A percentile compares a stretch with the other conserved stretches of the same genome.
phyloP scores from a whole-genome alignment of 1,139 yeast genomes.

The Suhomyces bribrorum region DNA sequence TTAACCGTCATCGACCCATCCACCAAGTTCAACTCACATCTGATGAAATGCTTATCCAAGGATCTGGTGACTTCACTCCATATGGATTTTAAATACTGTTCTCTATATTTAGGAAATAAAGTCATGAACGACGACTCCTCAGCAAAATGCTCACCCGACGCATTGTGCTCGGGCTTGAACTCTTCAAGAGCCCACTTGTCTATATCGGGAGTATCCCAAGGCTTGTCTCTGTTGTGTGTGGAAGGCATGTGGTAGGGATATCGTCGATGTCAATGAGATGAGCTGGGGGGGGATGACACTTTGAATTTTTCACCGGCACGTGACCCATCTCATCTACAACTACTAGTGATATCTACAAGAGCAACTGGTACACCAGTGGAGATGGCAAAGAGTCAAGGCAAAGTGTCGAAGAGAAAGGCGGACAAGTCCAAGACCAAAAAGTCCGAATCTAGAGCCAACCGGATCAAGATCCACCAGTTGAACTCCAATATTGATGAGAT shows the following conservation, averaged over 20 bases:
- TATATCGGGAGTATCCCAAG: conserved; percentile 96
- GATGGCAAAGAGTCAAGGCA: conserved; percentile 5
- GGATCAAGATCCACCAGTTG: conserved; percentile 44
- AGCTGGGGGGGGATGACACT: conserved; percentile 4
- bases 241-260: conserved; percentile 64
- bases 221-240: conserved; percentile 90
- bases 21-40: conserved; percentile 82
- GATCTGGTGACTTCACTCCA: conserved; percentile 93
- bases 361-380: not conserved
- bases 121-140: conserved; percentile 97
- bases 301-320: conserved; percentile 10
- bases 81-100: conserved; percentile 79
- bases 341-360: not conserved
- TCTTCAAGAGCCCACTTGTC: conserved; percentile 93
- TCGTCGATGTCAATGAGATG: not conserved
- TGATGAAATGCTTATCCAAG: conserved; percentile 69
- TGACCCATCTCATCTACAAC: conserved; percentile 3
- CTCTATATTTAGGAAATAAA: conserved; percentile 94
- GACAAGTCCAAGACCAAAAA: conserved; percentile 6
- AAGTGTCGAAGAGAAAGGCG: conserved; percentile 2
- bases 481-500: conserved; percentile 42
- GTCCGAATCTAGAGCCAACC: conserved; percentile 35
- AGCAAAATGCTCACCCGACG: conserved; percentile 80
- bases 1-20: conserved; percentile 98
- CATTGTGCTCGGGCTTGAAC: conserved; percentile 86